Conservation (phyloP, 257 asterid genomes). For the Nemophila menziesii region DNA sequence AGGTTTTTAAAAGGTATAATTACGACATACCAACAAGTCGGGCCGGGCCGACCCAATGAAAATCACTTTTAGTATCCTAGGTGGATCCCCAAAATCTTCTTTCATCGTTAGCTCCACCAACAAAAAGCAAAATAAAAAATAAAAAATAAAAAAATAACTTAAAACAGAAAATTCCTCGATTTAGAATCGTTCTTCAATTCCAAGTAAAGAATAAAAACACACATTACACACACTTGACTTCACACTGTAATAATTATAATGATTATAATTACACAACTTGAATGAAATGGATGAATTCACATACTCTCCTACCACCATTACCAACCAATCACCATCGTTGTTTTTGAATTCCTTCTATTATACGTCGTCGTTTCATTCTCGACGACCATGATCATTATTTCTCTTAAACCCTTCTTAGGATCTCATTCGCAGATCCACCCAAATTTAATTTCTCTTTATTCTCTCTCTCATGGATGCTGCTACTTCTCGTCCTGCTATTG, state of each 20-base stretch:
- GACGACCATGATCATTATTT: conserved; percentile 46
- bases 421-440: conserved; percentile 35
- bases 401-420: conserved; percentile 34
- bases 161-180: not conserved
- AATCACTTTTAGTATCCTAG: not conserved
- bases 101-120: too few relatives aligned
- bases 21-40: too few relatives aligned
- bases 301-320: not conserved
- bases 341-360: conserved; percentile 18
- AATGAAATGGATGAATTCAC: conserved; percentile 14
- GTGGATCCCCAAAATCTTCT: not conserved
- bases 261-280: not conserved
- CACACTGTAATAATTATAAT: not conserved
- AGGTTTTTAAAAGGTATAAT: too few relatives aligned
- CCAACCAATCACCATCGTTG: conserved; percentile 2
- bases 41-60: not conserved
- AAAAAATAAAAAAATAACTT: too few relatives aligned
- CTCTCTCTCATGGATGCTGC: conserved; percentile 57
- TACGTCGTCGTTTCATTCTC: conserved; percentile 30
- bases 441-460: conserved; percentile 3
- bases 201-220: not conserved
- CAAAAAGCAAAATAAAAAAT: not conserved
- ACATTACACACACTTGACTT: not conserved
- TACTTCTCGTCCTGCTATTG: conserved; percentile 79
- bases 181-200: not conserved